A percentile compares a stretch with the other conserved stretches of the same genome.
phyloP scores from a whole-genome alignment of 805 yeast species.

The Kodamaea sagamina region DNA sequence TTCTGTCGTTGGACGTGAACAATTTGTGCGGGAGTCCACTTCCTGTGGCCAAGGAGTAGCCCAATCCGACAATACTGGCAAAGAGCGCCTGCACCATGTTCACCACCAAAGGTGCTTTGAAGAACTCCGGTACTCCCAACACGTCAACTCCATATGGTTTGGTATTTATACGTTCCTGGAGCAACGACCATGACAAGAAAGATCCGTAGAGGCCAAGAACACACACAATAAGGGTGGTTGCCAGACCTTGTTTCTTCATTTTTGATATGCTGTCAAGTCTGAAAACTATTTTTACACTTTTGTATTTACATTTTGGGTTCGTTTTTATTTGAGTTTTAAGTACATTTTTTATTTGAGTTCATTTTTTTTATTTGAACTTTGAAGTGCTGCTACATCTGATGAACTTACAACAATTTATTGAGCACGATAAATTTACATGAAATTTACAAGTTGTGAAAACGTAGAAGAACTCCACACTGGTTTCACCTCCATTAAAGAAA shows the following conservation, averaged over 20 bases:
- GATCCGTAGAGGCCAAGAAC: slow-evolving; percentile 77
- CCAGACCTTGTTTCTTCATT: slow-evolving; percentile 21
- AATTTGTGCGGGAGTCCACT: slow-evolving; percentile 32
- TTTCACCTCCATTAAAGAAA: neutral
- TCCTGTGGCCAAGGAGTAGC: slow-evolving; percentile 49
- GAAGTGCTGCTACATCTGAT: too few species aligned
- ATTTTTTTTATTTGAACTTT: too few species aligned
- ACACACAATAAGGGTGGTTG: slow-evolving; percentile 32
- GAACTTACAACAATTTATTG: too few species aligned
- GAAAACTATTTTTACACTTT: neutral
- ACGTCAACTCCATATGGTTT: slow-evolving; percentile 63
- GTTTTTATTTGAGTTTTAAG: too few species aligned
- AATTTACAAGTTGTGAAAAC: too few species aligned
- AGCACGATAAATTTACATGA: too few species aligned
- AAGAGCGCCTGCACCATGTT: slow-evolving; percentile 72
- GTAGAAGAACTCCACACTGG: too few species aligned
- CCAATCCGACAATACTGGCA: slow-evolving; percentile 68
- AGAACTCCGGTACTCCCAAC: slow-evolving; percentile 41
- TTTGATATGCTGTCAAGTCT: slow-evolving; percentile 4
- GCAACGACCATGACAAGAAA: slow-evolving; percentile 86
- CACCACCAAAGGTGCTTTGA: slow-evolving; percentile 78
- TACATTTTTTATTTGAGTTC: too few species aligned
- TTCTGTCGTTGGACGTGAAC: slow-evolving; percentile 33
- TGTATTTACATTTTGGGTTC: too few species aligned
- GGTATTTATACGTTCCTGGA: slow-evolving; percentile 85